phyloP scores from a whole-genome alignment of 768 basidiomycete species.

The Hypholoma sublateritium region DNA sequence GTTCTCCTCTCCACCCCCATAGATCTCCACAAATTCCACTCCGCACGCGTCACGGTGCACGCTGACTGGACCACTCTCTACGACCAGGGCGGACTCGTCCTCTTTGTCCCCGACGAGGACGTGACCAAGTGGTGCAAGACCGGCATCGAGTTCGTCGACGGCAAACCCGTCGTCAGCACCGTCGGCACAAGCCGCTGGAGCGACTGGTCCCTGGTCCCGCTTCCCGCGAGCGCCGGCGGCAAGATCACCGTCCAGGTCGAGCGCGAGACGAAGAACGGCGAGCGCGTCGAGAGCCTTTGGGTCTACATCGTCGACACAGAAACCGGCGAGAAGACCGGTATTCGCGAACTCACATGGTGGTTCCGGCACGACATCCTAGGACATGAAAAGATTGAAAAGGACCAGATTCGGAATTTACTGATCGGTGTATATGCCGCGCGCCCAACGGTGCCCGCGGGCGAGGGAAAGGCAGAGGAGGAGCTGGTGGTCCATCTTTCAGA shows the following conservation, averaged over 20 bases:
- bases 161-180: slow-evolving; percentile 27
- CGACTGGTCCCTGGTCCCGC: slow-evolving; percentile 31
- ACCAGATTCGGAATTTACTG: slow-evolving; percentile 17
- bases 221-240: slow-evolving; percentile 20
- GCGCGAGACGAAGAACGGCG: slow-evolving; percentile 26
- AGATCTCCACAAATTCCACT: slow-evolving; percentile 28
- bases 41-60: slow-evolving; percentile 29
- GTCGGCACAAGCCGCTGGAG: slow-evolving; percentile 30
- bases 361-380: slow-evolving; percentile 27
- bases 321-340: slow-evolving; percentile 29
- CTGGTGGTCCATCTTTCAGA: slow-evolving; percentile 26
- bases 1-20: slow-evolving; percentile 26
- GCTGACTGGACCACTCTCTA: slow-evolving; percentile 28
- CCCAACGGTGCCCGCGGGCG: slow-evolving; percentile 25
- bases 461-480: slow-evolving; percentile 25
- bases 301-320: slow-evolving; percentile 28
- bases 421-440: slow-evolving; percentile 29
- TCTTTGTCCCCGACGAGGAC: slow-evolving; percentile 33
- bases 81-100: slow-evolving; percentile 30
- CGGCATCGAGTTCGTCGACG: slow-evolving; percentile 30
- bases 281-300: slow-evolving; percentile 32
- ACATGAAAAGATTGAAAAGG: slow-evolving; percentile 3
- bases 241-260: slow-evolving; percentile 29
- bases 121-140: slow-evolving; percentile 32
- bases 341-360: slow-evolving; percentile 33